A percentile compares a stretch with the other conserved stretches of the same genome.
Evolutionary conservation across 805 yeast genomes (phyloP).

Genomic region (Wickerhamiella brachini): DNA sequence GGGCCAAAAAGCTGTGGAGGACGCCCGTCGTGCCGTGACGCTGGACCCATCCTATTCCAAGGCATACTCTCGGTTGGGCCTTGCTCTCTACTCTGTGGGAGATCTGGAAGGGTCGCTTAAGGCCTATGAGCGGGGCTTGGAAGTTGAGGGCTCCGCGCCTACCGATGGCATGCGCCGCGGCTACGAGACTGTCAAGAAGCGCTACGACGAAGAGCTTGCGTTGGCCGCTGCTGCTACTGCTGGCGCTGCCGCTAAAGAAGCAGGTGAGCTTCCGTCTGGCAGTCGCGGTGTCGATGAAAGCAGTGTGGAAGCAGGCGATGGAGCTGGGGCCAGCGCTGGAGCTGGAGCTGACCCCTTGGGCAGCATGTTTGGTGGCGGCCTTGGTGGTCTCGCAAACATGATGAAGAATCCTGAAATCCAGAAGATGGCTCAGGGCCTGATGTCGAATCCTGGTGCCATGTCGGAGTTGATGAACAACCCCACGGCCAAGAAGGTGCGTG

Average conservation of each 20-base stretch:
- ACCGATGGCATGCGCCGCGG: slow-evolving; percentile 87
- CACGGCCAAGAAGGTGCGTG: slow-evolving; percentile 70
- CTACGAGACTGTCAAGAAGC: slow-evolving; percentile 81
- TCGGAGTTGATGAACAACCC: slow-evolving; percentile 68
- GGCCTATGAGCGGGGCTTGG: slow-evolving; percentile 80
- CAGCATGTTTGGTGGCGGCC: slow-evolving; percentile 32
- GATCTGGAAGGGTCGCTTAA: slow-evolving; percentile 79
- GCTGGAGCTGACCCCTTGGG: slow-evolving; percentile 8
- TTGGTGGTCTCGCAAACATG: slow-evolving; percentile 45
- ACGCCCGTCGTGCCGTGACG: slow-evolving; percentile 70
- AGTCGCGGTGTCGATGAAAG: not conserved
- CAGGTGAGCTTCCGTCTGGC: not conserved
- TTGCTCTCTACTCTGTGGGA: slow-evolving; percentile 90
- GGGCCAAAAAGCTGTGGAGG: slow-evolving; percentile 65
- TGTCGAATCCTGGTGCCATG: slow-evolving; percentile 74
- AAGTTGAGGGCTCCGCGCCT: slow-evolving; percentile 59
- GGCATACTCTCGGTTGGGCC: slow-evolving; percentile 89
- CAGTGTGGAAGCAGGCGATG: too few relatives aligned
- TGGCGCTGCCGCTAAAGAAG: slow-evolving; percentile 13
- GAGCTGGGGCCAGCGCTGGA: slow-evolving; percentile 4
- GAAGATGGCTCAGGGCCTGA: slow-evolving; percentile 78
- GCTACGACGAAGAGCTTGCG: slow-evolving; percentile 49
- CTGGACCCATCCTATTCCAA: slow-evolving; percentile 72
- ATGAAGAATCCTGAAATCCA: slow-evolving; percentile 84
- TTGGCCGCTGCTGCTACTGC: slow-evolving; percentile 21